Evolutionary conservation across 345 rosid genomes (phyloP).

Genomic region (Eucalyptus curtisii): DNA sequence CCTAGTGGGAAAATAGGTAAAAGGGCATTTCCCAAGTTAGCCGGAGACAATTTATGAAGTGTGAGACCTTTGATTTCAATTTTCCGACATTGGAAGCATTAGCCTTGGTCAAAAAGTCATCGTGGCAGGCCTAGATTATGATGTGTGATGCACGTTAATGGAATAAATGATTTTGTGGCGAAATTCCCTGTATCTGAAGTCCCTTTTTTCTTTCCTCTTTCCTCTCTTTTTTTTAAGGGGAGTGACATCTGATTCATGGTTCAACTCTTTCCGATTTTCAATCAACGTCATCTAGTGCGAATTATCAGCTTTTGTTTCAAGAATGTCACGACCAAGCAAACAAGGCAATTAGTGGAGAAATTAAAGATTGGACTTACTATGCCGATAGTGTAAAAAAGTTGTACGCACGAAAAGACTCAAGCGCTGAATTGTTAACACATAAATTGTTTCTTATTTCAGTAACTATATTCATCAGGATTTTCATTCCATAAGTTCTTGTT

Average conservation of each 20-base stretch:
- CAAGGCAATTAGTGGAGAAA: neutral
- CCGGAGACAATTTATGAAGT: neutral
- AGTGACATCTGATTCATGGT: neutral
- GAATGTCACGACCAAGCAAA: neutral
- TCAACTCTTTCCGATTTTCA: neutral
- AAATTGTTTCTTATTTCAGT: neutral
- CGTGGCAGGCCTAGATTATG: neutral
- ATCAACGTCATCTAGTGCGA: neutral
- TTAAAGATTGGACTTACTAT: neutral
- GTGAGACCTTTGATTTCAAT: neutral
- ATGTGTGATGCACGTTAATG: neutral
- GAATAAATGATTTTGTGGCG: neutral
- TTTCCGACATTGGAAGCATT: neutral
- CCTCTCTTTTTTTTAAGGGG: neutral
- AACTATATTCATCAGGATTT: neutral
- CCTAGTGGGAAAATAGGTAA: neutral
- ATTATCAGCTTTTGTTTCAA: neutral
- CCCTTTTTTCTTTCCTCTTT: neutral
- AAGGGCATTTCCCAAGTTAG: neutral
- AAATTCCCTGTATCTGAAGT: neutral
- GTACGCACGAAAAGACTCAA: rapidly evolving
- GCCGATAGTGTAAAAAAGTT: rapidly evolving
- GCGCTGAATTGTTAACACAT: rapidly evolving
- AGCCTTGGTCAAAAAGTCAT: neutral
- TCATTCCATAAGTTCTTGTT: neutral